Evolutionary conservation across 1,139 yeast genomes (phyloP).

Genomic region (Zygosaccharomyces sapae): DNA sequence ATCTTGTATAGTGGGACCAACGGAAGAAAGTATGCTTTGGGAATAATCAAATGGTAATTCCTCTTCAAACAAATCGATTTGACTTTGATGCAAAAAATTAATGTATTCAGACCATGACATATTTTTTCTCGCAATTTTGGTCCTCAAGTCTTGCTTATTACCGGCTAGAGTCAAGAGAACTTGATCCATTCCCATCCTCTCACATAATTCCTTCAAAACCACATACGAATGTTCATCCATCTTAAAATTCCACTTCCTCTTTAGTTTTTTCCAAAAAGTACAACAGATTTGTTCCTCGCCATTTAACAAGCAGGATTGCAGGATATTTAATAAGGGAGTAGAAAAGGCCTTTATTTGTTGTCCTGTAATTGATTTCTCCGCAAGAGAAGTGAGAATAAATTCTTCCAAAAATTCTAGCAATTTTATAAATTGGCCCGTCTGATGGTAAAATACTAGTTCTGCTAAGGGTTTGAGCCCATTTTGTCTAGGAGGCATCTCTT

Average conservation of each 20-base stretch:
- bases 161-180: constrained; percentile 8
- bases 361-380: neutral
- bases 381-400: neutral
- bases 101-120: constrained; percentile 14
- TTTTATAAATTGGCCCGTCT: constrained; percentile 20
- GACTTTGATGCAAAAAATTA: constrained; percentile 5
- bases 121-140: constrained; percentile 14
- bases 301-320: constrained; percentile 10
- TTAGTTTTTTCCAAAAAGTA: constrained; percentile 8
- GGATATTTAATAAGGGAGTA: constrained; percentile 15
- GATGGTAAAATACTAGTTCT: constrained; percentile 18
- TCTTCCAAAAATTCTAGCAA: constrained; percentile 12
- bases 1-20: constrained; percentile 8
- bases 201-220: constrained; percentile 13
- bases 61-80: constrained; percentile 13
- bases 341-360: constrained; percentile 11
- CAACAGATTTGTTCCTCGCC: constrained; percentile 15
- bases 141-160: neutral
- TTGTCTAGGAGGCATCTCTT: constrained; percentile 4
- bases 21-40: constrained; percentile 15
- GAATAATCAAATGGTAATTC: constrained; percentile 14
- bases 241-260: constrained; percentile 11
- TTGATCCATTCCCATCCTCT: constrained; percentile 15
- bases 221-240: constrained; percentile 16
- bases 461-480: constrained; percentile 12